Conservation (phyloP, 2,329 filamentous ascomycete genomes). For the Didymella exigua region DNA sequence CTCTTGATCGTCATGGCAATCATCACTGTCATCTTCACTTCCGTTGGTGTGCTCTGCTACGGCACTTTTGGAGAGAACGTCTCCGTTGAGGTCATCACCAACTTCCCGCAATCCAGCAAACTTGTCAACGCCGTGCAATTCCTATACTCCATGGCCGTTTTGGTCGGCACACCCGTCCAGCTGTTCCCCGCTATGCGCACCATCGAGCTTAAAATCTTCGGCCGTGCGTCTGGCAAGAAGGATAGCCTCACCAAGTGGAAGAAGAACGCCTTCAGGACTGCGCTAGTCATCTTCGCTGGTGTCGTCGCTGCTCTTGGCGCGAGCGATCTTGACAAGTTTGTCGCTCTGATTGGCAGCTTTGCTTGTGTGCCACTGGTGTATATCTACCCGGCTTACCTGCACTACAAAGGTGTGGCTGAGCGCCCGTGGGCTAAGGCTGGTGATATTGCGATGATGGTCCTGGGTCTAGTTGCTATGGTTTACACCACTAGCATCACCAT, state of each 20-base stretch:
- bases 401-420: constrained; percentile 69
- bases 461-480: constrained; percentile 73
- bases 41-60: constrained; percentile 74
- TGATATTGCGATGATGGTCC: constrained; percentile 66
- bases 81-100: constrained; percentile 76
- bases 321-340: constrained; percentile 74
- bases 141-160: constrained; percentile 73
- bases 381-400: constrained; percentile 74
- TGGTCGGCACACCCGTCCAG: constrained; percentile 76
- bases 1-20: constrained; percentile 73
- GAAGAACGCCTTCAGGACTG: constrained; percentile 71
- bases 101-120: constrained; percentile 71
- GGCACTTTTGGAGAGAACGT: constrained; percentile 73
- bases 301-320: constrained; percentile 68
- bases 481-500: constrained; percentile 72
- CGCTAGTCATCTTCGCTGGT: constrained; percentile 64
- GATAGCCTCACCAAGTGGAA: constrained; percentile 72
- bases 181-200: constrained; percentile 76
- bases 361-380: constrained; percentile 78
- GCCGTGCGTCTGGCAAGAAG: constrained; percentile 69
- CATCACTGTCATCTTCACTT: constrained; percentile 74
- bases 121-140: constrained; percentile 80
- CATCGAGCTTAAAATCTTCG: constrained; percentile 70
- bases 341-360: constrained; percentile 74
- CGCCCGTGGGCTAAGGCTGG: constrained; percentile 61